Conservation (phyloP, 768 basidiomycete genomes). For the Cystofilobasidium bisporidii region DNA sequence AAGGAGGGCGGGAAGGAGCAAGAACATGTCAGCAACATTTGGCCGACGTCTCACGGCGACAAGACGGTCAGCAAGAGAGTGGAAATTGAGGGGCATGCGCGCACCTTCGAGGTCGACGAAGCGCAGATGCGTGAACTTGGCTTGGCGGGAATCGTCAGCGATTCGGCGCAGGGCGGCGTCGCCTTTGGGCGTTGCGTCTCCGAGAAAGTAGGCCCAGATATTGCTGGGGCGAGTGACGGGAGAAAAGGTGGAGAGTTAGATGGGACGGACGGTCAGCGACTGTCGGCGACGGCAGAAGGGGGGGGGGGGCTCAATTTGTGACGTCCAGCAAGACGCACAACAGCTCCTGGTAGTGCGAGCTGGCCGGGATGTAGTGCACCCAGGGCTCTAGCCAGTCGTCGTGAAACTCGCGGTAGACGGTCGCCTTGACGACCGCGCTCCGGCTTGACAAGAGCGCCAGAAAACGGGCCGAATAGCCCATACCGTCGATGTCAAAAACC, state of each 20-base stretch:
- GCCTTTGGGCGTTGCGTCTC: slow-evolving; percentile 3
- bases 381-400: slow-evolving; percentile 16
- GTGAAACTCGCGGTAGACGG: slow-evolving; percentile 11
- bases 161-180: neutral
- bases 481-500: slow-evolving; percentile 7
- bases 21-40: no score
- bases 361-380: slow-evolving; percentile 15
- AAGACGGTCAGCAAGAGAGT: no score
- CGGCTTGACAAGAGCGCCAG: slow-evolving; percentile 13
- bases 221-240: neutral
- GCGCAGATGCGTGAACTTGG: neutral
- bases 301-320: no score
- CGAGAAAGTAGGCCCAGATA: slow-evolving; percentile 16
- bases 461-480: slow-evolving; percentile 13
- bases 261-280: neutral
- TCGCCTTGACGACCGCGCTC: slow-evolving; percentile 17
- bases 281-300: neutral
- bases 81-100: no score
- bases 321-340: neutral
- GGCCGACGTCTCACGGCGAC: no score
- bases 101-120: slow-evolving; percentile 16
- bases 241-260: no score
- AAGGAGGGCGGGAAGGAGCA: no score
- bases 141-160: neutral
- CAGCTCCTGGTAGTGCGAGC: slow-evolving; percentile 11